Percentiles rank a stretch among this genome's conserved stretches.
These are phyloP conservation scores for Pyrenula massariospora DNA, from an alignment of 495 filamentous ascomycete genomes.

Conservation along the genomic window DNA sequence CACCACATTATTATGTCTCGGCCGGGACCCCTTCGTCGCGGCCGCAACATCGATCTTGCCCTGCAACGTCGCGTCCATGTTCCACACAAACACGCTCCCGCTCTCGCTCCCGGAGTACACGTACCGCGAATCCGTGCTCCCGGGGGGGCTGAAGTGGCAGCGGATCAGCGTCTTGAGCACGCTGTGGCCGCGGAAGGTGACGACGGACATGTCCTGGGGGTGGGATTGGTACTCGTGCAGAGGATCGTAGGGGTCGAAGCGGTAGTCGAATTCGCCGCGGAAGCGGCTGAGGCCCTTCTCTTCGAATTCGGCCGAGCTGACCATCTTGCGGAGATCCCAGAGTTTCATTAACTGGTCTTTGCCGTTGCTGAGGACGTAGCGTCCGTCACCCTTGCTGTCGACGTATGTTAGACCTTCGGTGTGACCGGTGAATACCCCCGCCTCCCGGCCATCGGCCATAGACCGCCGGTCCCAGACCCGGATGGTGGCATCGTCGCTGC, in stretches of 20 bases:
- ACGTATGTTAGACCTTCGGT: conserved; percentile 92
- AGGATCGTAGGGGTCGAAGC: conserved; percentile 55
- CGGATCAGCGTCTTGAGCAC: conserved; percentile 84
- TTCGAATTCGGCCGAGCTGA: conserved; percentile 54
- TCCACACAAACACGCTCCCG: conserved; percentile 83
- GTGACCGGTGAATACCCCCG: conserved; percentile 88
- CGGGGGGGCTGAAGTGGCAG: conserved; percentile 89
- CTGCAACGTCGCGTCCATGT: conserved; percentile 83
- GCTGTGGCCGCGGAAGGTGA: conserved; percentile 83
- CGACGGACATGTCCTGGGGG: conserved; percentile 79
- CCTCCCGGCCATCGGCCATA: conserved; percentile 77
- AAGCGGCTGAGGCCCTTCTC: conserved; percentile 39
- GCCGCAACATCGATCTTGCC: conserved; percentile 63
- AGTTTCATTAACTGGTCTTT: conserved; percentile 98
- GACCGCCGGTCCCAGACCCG: conserved; percentile 94
- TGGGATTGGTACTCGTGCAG: conserved; percentile 58
- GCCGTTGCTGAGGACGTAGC: conserved; percentile 86
- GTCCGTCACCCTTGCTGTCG: conserved; percentile 90
- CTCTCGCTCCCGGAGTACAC: conserved; percentile 86
- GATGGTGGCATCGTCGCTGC: conserved; percentile 59
- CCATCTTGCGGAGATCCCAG: conserved; percentile 85
- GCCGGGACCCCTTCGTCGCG: conserved; percentile 50
- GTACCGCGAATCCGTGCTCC: conserved; percentile 80
- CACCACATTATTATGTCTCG: conserved; percentile 33
- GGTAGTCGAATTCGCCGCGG: conserved; percentile 76